phyloP scores from a whole-genome alignment of 495 filamentous ascomycete species.

The Sordaria brevicollis region DNA sequence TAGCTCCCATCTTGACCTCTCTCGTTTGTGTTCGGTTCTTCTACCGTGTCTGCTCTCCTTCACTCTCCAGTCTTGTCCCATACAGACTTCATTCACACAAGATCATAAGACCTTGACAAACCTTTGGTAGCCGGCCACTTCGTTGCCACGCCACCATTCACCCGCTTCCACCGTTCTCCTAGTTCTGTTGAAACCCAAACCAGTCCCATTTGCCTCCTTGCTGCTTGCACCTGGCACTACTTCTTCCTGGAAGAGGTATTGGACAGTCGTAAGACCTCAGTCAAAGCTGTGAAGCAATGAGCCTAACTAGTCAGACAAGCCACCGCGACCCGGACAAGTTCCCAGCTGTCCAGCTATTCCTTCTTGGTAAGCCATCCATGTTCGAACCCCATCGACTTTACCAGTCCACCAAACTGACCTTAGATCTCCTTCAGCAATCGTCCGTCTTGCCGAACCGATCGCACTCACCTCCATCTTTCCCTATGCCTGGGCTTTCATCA shows the following conservation, averaged over 20 bases:
- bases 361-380: constrained; percentile 48
- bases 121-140: not conserved
- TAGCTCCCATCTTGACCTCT: not conserved
- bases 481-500: constrained; percentile 78
- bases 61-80: not conserved
- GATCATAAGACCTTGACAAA: not conserved
- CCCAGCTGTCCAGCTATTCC: constrained; percentile 64
- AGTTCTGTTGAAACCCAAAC: not conserved
- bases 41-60: not conserved
- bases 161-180: not conserved
- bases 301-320: constrained; percentile 29
- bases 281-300: constrained; percentile 30
- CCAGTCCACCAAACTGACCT: constrained; percentile 79
- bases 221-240: not conserved
- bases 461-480: constrained; percentile 81
- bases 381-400: constrained; percentile 52
- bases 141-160: not conserved
- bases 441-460: constrained; percentile 77
- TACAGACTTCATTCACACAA: not conserved
- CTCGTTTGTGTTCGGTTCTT: not conserved
- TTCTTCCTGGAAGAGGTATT: constrained; percentile 2
- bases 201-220: not conserved
- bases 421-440: constrained; percentile 27
- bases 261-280: constrained; percentile 21
- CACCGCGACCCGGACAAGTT: constrained; percentile 51